Evolutionary conservation across 116 monocot species (phyloP).

Genomic region (Iris pallida): DNA sequence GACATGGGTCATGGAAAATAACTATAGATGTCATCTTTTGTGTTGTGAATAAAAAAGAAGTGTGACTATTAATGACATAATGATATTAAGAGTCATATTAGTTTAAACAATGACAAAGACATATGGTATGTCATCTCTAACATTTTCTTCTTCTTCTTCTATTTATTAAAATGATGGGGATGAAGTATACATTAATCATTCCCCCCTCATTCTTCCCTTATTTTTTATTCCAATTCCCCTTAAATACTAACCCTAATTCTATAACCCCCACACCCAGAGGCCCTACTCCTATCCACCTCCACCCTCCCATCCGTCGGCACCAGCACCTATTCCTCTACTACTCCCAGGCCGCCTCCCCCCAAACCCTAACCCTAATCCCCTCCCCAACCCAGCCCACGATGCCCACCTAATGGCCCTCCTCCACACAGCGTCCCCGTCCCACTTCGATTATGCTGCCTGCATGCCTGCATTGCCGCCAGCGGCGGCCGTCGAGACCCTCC

Average conservation of each 20-base stretch:
- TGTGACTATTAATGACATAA: no score
- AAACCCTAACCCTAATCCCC: slow-evolving; percentile 27
- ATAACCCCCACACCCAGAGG: slow-evolving; percentile 2
- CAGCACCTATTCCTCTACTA: slow-evolving; percentile 36
- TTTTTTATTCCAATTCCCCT: no score
- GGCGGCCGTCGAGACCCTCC: slow-evolving; percentile 26
- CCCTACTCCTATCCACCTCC: slow-evolving; percentile 25
- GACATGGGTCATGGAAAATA: no score
- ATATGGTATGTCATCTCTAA: no score
- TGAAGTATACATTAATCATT: no score
- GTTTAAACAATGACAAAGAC: no score
- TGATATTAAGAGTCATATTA: no score
- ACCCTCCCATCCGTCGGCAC: slow-evolving; percentile 38
- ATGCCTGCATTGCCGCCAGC: slow-evolving; percentile 38
- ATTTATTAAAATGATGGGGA: no score
- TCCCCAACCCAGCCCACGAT: slow-evolving; percentile 35
- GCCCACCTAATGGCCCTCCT: slow-evolving; percentile 85
- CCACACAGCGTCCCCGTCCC: slow-evolving; percentile 11
- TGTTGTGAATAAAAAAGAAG: no score
- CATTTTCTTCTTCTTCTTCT: no score
- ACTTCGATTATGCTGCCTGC: slow-evolving; percentile 50
- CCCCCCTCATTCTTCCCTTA: no score
- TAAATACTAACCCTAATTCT: slow-evolving; percentile 14
- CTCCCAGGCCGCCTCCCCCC: slow-evolving; percentile 26
- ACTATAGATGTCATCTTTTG: no score